These are phyloP conservation scores for Sugiyamaella americana DNA, from an alignment of 805 yeast species.

Conservation along the genomic window DNA sequence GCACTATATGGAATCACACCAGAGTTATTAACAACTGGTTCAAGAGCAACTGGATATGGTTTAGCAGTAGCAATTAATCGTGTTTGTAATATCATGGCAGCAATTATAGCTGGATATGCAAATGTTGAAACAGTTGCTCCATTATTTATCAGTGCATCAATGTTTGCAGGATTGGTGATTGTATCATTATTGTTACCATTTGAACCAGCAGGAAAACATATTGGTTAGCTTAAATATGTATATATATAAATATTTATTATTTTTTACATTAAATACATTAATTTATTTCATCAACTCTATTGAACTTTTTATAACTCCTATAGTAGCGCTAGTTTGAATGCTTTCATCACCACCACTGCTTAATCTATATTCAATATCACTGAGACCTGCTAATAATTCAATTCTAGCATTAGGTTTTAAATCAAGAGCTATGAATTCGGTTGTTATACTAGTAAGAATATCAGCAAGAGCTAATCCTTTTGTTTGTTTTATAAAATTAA, in stretches of 20 bases:
- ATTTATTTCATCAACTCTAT: background rate
- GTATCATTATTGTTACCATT: constrained; percentile 43
- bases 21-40: constrained; percentile 37
- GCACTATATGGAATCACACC: constrained; percentile 47
- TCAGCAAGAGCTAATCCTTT: constrained; percentile 92
- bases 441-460: constrained; percentile 68
- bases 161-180: constrained; percentile 41
- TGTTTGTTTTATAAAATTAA: constrained; percentile 55
- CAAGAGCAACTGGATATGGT: constrained; percentile 44
- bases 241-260: too few species aligned
- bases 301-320: constrained; percentile 75
- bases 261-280: too few species aligned
- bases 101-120: constrained; percentile 43
- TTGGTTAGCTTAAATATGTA: constrained; percentile 3
- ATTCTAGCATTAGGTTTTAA: constrained; percentile 58
- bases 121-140: constrained; percentile 43
- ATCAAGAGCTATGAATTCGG: constrained; percentile 62
- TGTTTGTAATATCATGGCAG: constrained; percentile 42
- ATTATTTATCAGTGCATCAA: constrained; percentile 42
- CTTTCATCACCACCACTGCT: constrained; percentile 90
- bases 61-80: constrained; percentile 43
- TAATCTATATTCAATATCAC: constrained; percentile 87
- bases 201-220: constrained; percentile 33
- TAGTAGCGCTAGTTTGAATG: constrained; percentile 82
- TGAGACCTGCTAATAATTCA: constrained; percentile 58